A percentile compares a stretch with the other conserved stretches of the same genome.
phyloP scores from a whole-genome alignment of 2,329 filamentous ascomycete species.

The Setomelanomma holmii region DNA sequence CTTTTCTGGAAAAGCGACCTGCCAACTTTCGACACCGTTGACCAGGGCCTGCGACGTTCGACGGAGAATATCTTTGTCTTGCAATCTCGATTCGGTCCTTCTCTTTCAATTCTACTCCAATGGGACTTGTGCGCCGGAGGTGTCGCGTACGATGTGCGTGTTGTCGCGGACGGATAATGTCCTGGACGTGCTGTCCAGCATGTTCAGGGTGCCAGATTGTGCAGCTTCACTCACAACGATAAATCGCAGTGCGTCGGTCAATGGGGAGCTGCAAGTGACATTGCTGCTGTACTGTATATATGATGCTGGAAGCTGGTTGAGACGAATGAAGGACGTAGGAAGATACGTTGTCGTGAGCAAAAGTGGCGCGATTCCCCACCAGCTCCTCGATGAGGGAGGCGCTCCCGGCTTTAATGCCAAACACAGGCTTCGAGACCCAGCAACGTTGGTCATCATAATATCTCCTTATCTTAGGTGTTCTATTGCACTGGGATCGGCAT shows the following conservation, averaged over 20 bases:
- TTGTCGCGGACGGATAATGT: neutral
- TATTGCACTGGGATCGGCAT: neutral
- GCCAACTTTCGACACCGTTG: constrained; percentile 30
- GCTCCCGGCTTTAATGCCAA: neutral
- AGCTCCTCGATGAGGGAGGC: neutral
- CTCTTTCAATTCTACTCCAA: neutral
- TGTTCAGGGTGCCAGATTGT: neutral
- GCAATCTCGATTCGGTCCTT: constrained; percentile 5
- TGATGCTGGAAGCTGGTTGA: too few species aligned
- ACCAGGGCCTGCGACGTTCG: neutral
- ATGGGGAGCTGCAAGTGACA: too few species aligned
- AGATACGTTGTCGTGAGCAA: too few species aligned
- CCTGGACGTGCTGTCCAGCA: neutral
- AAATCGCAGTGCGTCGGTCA: too few species aligned
- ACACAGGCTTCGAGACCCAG: neutral
- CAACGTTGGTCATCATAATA: neutral
- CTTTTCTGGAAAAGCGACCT: constrained; percentile 52
- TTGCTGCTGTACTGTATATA: too few species aligned
- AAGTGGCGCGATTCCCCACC: neutral
- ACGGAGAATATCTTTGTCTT: neutral
- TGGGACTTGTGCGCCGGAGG: neutral
- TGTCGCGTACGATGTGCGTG: neutral
- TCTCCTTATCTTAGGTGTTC: neutral
- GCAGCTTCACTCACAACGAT: neutral
- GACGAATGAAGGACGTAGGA: too few species aligned